Percentiles rank a stretch among this genome's conserved stretches.
Conservation (phyloP, 2,329 filamentous ascomycete species). For the Colletotrichum navitas region DNA sequence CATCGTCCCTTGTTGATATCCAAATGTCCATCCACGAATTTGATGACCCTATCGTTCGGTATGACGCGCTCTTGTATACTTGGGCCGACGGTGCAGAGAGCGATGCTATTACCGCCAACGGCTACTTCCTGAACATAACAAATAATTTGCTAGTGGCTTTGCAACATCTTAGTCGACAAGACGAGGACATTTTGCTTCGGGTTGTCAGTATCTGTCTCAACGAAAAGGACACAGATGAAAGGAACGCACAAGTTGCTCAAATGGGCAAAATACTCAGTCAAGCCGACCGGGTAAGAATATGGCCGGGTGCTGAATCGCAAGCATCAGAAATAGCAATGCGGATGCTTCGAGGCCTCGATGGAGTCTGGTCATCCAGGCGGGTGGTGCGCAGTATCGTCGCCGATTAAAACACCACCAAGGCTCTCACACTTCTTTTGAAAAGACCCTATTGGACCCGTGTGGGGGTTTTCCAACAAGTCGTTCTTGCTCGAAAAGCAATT, state of each 20-base stretch:
- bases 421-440: background rate
- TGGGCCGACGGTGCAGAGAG: background rate
- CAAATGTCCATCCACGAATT: background rate
- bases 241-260: background rate
- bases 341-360: background rate
- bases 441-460: constrained; percentile 9
- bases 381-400: background rate
- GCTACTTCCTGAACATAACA: background rate
- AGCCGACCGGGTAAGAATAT: background rate
- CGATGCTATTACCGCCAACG: background rate
- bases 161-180: background rate
- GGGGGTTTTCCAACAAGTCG: constrained; percentile 16
- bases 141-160: background rate
- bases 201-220: constrained; percentile 6
- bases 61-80: background rate
- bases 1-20: background rate
- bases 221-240: background rate
- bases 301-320: background rate
- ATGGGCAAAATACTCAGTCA: background rate
- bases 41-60: background rate
- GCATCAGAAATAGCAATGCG: background rate
- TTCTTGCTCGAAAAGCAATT: background rate
- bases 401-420: background rate
- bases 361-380: background rate
- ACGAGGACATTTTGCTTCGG: background rate